These are phyloP conservation scores for Hypomyces rosellus DNA, from an alignment of 2,329 filamentous ascomycete species.

Conservation along the genomic window DNA sequence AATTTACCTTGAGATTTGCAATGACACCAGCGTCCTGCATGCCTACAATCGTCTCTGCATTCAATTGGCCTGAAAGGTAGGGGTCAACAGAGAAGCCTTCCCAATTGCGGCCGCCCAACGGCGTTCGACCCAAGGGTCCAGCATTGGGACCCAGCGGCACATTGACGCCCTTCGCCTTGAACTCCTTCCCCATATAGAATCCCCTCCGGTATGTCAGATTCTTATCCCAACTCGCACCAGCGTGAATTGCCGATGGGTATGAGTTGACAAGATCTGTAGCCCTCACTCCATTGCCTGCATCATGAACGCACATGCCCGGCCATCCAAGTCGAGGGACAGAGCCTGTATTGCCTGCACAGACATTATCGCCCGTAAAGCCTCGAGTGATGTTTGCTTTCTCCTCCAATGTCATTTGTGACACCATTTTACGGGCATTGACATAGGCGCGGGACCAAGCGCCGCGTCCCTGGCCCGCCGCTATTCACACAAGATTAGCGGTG, in stretches of 20 bases:
- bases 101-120: conserved; percentile 67
- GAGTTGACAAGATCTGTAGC: conserved; percentile 43
- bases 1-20: conserved; percentile 57
- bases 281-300: conserved; percentile 43
- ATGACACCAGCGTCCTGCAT: conserved; percentile 75
- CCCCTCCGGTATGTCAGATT: conserved; percentile 46
- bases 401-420: conserved; percentile 57
- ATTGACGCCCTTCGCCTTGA: conserved; percentile 55
- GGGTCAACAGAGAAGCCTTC: conserved; percentile 69
- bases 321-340: conserved; percentile 38
- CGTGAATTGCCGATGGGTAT: conserved; percentile 42
- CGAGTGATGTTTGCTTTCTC: conserved; percentile 52
- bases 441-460: conserved; percentile 53
- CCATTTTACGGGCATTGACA: conserved; percentile 48
- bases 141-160: conserved; percentile 65
- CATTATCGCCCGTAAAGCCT: conserved; percentile 47
- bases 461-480: conserved; percentile 26
- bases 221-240: conserved; percentile 47
- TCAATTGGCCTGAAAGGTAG: conserved; percentile 62
- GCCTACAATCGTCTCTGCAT: conserved; percentile 65
- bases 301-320: conserved; percentile 43
- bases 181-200: conserved; percentile 50
- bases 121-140: conserved; percentile 64
- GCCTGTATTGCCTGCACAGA: conserved; percentile 43
- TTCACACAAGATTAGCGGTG: neutral